Conservation (phyloP, 805 yeast species). For the Teunomyces barrocoloradensis region DNA sequence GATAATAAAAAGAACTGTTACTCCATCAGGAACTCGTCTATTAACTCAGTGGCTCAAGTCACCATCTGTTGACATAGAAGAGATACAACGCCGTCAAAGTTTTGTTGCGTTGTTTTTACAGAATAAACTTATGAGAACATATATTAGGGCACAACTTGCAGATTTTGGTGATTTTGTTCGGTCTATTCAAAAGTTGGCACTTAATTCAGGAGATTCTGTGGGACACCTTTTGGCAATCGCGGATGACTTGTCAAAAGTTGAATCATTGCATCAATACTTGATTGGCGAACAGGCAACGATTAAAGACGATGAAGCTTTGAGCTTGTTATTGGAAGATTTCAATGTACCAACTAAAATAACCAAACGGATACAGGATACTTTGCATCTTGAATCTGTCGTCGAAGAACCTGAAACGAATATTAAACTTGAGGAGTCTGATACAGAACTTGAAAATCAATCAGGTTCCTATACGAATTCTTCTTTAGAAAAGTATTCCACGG, state of each 20-base stretch:
- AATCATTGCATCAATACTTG: conserved; percentile 15
- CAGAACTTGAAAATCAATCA: conserved; percentile 2
- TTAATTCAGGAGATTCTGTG: conserved; percentile 33
- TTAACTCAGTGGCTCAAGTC: conserved; percentile 78
- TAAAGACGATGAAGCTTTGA: conserved; percentile 21
- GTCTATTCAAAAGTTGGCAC: conserved; percentile 51
- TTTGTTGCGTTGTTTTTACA: conserved; percentile 32
- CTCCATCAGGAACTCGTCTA: conserved; percentile 79
- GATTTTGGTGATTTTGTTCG: conserved; percentile 57
- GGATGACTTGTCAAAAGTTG: conserved; percentile 27
- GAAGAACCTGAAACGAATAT: conserved; percentile 2
- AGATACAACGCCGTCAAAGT: conserved; percentile 50
- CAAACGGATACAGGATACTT: conserved; percentile 38
- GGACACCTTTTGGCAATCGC: conserved; percentile 29
- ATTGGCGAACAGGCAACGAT: conserved; percentile 17
- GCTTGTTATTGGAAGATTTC: conserved; percentile 23
- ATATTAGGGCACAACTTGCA: conserved; percentile 35
- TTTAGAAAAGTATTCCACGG: conserved; percentile 22
- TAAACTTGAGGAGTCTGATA: conserved; percentile 1
- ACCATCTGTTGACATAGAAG: conserved; percentile 63
- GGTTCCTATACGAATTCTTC: conserved; percentile 19
- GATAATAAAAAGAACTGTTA: conserved; percentile 70
- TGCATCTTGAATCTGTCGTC: conserved; percentile 13
- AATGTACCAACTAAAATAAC: conserved; percentile 42
- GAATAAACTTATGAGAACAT: conserved; percentile 16